A percentile compares a stretch with the other conserved stretches of the same genome.
Evolutionary conservation across 805 yeast genomes (phyloP).

Genomic region (Wickerhamomyces ciferrii): DNA sequence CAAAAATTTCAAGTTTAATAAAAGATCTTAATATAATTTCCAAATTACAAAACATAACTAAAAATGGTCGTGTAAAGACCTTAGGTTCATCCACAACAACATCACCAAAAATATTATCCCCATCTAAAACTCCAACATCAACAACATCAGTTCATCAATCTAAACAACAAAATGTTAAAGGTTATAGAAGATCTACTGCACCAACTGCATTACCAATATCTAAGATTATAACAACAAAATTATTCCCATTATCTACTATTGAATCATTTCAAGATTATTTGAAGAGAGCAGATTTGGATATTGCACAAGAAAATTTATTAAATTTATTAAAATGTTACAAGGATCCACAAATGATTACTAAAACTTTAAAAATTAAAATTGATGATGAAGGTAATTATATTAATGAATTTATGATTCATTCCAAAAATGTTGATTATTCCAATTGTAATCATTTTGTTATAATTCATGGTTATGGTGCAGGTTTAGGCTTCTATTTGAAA

Average conservation of each 20-base stretch:
- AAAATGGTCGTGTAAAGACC: background rate
- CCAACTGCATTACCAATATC: conserved; percentile 64
- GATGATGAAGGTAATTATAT: conserved; percentile 45
- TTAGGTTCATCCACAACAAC: background rate
- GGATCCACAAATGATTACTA: conserved; percentile 21
- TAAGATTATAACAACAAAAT: conserved; percentile 38
- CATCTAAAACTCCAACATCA: background rate
- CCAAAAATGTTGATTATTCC: conserved; percentile 32
- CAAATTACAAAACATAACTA: background rate
- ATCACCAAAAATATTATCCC: background rate
- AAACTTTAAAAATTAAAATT: conserved; percentile 31
- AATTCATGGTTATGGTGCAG: conserved; percentile 95
- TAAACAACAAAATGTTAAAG: background rate
- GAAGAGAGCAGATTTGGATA: conserved; percentile 30
- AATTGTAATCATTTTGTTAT: conserved; percentile 52
- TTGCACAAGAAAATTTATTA: conserved; percentile 42
- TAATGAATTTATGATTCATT: conserved; percentile 69
- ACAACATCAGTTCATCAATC: conserved; percentile 1
- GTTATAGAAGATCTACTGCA: conserved; percentile 50
- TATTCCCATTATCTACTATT: conserved; percentile 51
- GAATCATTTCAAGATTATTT: conserved; percentile 52
- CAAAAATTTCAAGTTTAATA: background rate
- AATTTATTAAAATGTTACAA: conserved; percentile 43
- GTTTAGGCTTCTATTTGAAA: conserved; percentile 76
- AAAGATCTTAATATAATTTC: background rate